Base-by-base conservation (phyloP, 176 grass and related monocot species). In the Puccinellia tenuiflora region DNA sequence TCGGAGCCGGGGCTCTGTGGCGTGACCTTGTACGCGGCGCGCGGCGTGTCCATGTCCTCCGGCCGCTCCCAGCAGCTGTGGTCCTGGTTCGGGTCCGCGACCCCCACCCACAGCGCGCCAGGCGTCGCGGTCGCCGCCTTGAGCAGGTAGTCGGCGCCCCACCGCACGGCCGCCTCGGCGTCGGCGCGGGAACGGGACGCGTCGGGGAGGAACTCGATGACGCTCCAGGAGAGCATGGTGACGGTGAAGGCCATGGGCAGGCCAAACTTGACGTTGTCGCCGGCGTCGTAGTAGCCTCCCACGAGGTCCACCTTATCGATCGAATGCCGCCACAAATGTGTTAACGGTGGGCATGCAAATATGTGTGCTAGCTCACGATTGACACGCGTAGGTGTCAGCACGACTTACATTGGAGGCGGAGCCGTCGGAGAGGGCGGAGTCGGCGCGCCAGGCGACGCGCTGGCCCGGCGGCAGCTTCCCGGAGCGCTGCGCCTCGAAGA, bases 241-340 rank as follows among this genome's bases (percentile, higher is more conserved):
- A 96, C 88, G n/a, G 93, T 96, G 86, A 96, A 96, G 1, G 93
- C 93, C 90, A 93, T 96, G 62, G 93, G 93, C 20, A 96, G 79
- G 30, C 93, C 93, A 73, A 96, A 96, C 82, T 96, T 96, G 51
- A 96, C 93, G 85, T 96, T 90, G 93, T 96, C 93, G 72, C 93
- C 93, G n/a, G 93, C 93, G 59, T 96, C 93, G 75, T 96, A 96
- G 88, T 96, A 96, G 0, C 93, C 93, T 52, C 93, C 93, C 48
- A 96, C 93, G 83, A 96, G 60, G 71, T 96, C 93, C 85, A 96
- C 93, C 90, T 94, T 34, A 22, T 60, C 56, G 24, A 28, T 3
- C 66, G 52, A 30, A 74, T 21, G 45, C 3, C 4, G 73, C 39
- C 5, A 14, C 2, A 42, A 42, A 9, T 7, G 9, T 42, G 39